Conservation (phyloP, 2,329 filamentous ascomycete species). For the Pseudogymnoascus sp. region DNA sequence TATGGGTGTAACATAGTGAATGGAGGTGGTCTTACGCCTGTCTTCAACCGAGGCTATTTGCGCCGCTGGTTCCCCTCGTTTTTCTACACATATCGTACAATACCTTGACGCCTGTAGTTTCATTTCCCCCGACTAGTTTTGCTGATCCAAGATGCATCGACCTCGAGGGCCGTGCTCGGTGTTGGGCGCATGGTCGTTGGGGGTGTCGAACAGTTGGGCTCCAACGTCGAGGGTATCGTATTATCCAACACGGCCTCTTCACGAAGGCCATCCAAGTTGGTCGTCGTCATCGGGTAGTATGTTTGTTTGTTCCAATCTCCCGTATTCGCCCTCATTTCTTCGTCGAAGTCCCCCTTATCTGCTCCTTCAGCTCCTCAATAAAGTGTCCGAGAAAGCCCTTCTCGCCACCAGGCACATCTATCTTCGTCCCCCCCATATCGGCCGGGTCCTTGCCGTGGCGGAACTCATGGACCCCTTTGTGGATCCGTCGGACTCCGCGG, state of each 20-base stretch:
- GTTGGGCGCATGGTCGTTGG: neutral
- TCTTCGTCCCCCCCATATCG: constrained; percentile 39
- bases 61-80: neutral
- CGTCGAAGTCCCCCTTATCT: constrained; percentile 22
- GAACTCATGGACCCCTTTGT: constrained; percentile 31
- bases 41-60: neutral
- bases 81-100: constrained; percentile 1
- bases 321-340: constrained; percentile 18
- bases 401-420: constrained; percentile 28
- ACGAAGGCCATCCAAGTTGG: neutral
- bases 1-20: constrained; percentile 3
- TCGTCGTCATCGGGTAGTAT: neutral
- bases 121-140: neutral
- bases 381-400: constrained; percentile 39
- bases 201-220: neutral
- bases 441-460: constrained; percentile 38
- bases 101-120: constrained; percentile 1
- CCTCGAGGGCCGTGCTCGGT: neutral
- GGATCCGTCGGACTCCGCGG: constrained; percentile 40
- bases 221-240: neutral
- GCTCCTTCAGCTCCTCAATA: constrained; percentile 43
- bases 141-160: neutral
- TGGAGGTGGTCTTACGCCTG: neutral
- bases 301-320: constrained; percentile 9
- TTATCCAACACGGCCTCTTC: neutral